Base-by-base conservation (phyloP, 2,329 filamentous ascomycete species). In the Calonectria crousiana region DNA sequence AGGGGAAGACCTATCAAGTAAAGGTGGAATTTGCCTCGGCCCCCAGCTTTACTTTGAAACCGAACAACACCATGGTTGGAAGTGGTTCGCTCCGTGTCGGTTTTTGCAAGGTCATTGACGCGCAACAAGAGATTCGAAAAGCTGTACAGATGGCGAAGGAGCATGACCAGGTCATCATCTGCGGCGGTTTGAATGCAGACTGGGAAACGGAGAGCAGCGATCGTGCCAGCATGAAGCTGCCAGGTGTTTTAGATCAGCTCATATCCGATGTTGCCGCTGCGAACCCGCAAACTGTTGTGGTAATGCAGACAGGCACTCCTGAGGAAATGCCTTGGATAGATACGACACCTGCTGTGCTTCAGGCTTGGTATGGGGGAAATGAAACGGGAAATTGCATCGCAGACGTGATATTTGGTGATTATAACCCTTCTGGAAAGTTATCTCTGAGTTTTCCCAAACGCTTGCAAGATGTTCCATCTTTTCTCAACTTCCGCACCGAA, bases 1-100 rank as follows among this genome's bases (percentile, higher is more conserved):
- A 71, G 8, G 76, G 75, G 11, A 67, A 77, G n/a, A 58, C 6
- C 6, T 78, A 78, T 47, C 41, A 53, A 16, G 58, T 78, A 23
- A 67, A 60, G 10, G 72, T 78, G 16, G 67, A 69, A 5, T 73
- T 67, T 23, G 76, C 69, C n/a, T 60, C 34, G 23, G 56, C 56
- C 1, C 56, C 56, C 11, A 60, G 56, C 6, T 60, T 60, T n/a
- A 60, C 56, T 9, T 28, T 60, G n/a, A 41, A 38, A 18, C 56
- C 56, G 16, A 60, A 60, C 34, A 60, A 60, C 4, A 41, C 56
- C n/a, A 60, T 60, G 56, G 56, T 60, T 26, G 56, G 56, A 60
- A 41, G 56, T 60, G 56, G 56, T 8, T 60, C 56, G 13, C 56
- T 60, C 6, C 56, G 56, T 5, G 56, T 60, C 26, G 56, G 56